phyloP scores from a whole-genome alignment of 371 early-diverging fungal genomes.

The Gilbertella persicaria region DNA sequence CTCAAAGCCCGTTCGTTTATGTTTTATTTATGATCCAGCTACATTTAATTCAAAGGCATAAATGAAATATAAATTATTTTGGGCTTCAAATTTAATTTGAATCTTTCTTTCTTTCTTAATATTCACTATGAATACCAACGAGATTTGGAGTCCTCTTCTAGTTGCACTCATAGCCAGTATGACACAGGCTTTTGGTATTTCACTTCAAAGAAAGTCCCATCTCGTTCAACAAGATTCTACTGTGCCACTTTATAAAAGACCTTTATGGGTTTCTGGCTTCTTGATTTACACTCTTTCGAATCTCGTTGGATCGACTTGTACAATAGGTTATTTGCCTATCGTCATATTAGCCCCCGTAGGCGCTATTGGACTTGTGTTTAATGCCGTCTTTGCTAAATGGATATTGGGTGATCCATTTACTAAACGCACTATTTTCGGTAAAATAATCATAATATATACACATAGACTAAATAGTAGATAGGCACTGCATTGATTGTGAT shows the following conservation, averaged over 20 bases:
- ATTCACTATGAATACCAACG: constrained; percentile 8
- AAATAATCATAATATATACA: constrained; percentile 1
- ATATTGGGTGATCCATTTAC: constrained; percentile 71
- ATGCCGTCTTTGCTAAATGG: constrained; percentile 75
- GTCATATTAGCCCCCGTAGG: constrained; percentile 82
- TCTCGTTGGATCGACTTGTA: constrained; percentile 69
- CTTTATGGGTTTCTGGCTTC: constrained; percentile 57
- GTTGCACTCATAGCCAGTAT: constrained; percentile 49
- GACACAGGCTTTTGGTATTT: constrained; percentile 74
- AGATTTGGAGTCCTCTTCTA: constrained; percentile 37
- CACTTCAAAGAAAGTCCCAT: constrained; percentile 71
- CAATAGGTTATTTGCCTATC: constrained; percentile 80
- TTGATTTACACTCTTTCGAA: constrained; percentile 72
- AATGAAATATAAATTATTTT: too few relatives aligned
- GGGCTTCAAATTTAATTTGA: too few relatives aligned
- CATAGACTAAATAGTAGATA: constrained; percentile 10
- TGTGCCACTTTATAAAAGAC: constrained; percentile 47
- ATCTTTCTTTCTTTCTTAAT: constrained; percentile 12
- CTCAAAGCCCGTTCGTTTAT: too few relatives aligned
- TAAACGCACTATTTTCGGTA: constrained; percentile 58
- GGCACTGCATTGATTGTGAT: constrained; percentile 73
- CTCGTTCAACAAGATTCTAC: constrained; percentile 38
- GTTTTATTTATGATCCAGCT: too few relatives aligned
- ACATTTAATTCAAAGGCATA: too few relatives aligned
- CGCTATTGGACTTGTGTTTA: constrained; percentile 78